phyloP scores from a whole-genome alignment of 768 basidiomycete genomes.

The Phlebiopsis gigantea region DNA sequence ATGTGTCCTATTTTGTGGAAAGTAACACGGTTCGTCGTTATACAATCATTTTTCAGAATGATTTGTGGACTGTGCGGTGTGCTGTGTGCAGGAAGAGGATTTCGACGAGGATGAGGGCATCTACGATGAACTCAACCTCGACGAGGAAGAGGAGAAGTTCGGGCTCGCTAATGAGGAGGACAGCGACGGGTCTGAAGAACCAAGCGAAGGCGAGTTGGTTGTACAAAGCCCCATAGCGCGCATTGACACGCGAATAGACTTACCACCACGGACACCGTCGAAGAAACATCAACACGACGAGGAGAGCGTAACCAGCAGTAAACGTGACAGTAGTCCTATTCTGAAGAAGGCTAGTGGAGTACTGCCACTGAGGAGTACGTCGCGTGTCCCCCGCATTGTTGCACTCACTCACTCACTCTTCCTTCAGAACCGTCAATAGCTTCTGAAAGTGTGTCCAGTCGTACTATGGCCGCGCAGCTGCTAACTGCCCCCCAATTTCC shows the following conservation, averaged over 20 bases:
- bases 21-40: slow-evolving; percentile 76
- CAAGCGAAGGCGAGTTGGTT: slow-evolving; percentile 63
- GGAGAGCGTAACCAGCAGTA: slow-evolving; percentile 68
- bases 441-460: slow-evolving; percentile 45
- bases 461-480: neutral
- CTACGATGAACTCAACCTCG: slow-evolving; percentile 95
- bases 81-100: slow-evolving; percentile 72
- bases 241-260: slow-evolving; percentile 34
- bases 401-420: slow-evolving; percentile 15
- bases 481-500: neutral
- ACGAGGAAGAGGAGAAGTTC: slow-evolving; percentile 95
- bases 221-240: neutral
- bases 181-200: slow-evolving; percentile 70
- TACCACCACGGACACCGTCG: slow-evolving; percentile 55
- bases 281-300: slow-evolving; percentile 70
- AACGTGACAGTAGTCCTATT: slow-evolving; percentile 73
- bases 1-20: slow-evolving; percentile 94
- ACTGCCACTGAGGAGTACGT: slow-evolving; percentile 68
- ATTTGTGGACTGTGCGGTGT: neutral
- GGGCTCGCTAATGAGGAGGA: slow-evolving; percentile 71
- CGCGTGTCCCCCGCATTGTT: too few species aligned
- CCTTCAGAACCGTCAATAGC: slow-evolving; percentile 58
- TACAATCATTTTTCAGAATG: neutral
- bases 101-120: slow-evolving; percentile 97
- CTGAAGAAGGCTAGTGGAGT: slow-evolving; percentile 69